These are phyloP conservation scores for Cercospora janseana DNA, from an alignment of 2,329 filamentous ascomycete species.

Conservation along the genomic window DNA sequence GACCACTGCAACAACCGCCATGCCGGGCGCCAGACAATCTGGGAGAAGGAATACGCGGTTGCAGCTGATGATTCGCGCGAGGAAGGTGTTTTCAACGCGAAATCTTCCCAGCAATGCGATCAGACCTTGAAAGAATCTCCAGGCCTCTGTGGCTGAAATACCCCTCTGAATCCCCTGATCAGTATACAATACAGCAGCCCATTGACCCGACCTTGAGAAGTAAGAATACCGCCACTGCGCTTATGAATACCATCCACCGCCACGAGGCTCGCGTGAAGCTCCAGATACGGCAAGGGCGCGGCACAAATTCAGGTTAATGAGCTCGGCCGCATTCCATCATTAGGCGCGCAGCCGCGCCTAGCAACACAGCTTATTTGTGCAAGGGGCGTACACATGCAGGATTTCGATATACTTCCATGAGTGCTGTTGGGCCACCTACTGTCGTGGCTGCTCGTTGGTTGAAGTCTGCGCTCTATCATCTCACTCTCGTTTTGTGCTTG, in stretches of 20 bases:
- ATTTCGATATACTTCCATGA: conserved; percentile 1
- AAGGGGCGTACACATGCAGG: conserved; percentile 7
- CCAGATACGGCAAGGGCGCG: neutral
- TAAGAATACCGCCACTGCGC: neutral
- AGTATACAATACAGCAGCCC: neutral
- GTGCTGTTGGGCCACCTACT: neutral
- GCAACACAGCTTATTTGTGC: conserved; percentile 10
- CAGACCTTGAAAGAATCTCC: neutral
- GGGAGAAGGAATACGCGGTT: neutral
- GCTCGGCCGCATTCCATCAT: conserved; percentile 14
- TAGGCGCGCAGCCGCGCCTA: conserved; percentile 1
- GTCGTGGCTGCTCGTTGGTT: neutral
- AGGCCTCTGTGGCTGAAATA: neutral
- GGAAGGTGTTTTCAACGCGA: neutral
- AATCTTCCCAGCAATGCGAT: neutral
- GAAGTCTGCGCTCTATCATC: conserved; percentile 9
- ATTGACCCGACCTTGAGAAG: neutral
- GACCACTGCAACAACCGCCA: conserved; percentile 2
- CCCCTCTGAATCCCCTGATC: no score
- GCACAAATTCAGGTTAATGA: neutral
- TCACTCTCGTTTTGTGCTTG: conserved; percentile 15
- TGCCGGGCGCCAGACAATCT: neutral
- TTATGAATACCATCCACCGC: neutral
- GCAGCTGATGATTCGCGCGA: neutral
- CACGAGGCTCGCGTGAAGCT: conserved; percentile 1